Evolutionary conservation across 768 basidiomycete species (phyloP).

Genomic region (Gloeostereum incarnatum): DNA sequence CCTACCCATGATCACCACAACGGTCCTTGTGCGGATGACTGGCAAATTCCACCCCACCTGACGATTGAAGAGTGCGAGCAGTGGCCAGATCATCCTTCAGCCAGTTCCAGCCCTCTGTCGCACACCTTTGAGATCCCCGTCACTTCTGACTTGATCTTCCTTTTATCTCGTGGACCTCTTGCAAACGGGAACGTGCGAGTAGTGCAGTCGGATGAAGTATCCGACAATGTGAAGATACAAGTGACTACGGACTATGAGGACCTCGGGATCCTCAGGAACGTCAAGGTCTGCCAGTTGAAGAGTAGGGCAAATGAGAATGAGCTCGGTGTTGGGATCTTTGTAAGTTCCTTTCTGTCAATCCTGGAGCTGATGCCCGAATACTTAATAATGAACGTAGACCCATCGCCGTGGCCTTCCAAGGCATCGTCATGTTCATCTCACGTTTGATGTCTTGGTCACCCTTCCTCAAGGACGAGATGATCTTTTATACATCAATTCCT

Average conservation of each 20-base stretch:
- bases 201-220: constrained; percentile 16
- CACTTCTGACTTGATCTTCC: constrained; percentile 16
- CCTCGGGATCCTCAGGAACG: constrained; percentile 13
- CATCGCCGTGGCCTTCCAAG: constrained; percentile 2
- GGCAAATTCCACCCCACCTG: background rate
- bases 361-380: background rate
- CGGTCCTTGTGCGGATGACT: too few species aligned
- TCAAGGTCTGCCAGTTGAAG: constrained; percentile 20
- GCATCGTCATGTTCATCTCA: constrained; percentile 9
- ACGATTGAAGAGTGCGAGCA: constrained; percentile 1
- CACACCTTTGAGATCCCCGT: constrained; percentile 15
- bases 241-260: constrained; percentile 19
- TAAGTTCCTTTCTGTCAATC: constrained; percentile 11
- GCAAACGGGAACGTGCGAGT: constrained; percentile 19
- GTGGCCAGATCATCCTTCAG: constrained; percentile 1
- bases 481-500: constrained; percentile 15
- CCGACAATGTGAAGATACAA: constrained; percentile 19
- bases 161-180: constrained; percentile 19
- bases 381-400: constrained; percentile 6
- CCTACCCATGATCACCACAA: too few species aligned
- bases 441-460: constrained; percentile 18
- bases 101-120: constrained; percentile 1
- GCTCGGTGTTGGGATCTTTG: constrained; percentile 28
- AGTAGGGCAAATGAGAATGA: constrained; percentile 11
- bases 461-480: constrained; percentile 15